These are phyloP conservation scores for Rhodocollybia butyracea DNA, from an alignment of 768 basidiomycete genomes.

Conservation along the genomic window DNA sequence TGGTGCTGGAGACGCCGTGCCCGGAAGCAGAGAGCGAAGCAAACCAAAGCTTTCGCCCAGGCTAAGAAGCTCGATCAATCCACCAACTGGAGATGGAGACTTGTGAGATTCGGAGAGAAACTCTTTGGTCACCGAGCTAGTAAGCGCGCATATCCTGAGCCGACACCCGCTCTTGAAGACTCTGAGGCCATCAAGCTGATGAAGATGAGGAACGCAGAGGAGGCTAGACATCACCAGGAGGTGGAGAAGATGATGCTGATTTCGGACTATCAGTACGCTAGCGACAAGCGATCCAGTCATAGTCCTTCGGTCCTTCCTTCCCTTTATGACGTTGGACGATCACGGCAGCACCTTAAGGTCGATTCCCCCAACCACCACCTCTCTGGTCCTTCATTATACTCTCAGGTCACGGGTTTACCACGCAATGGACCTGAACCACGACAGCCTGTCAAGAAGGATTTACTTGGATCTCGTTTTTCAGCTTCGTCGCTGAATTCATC, in stretches of 20 bases:
- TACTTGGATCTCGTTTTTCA: constrained; percentile 12
- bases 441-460: constrained; percentile 56
- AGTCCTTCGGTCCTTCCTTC: constrained; percentile 42
- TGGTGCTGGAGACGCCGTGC: constrained; percentile 69
- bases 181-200: constrained; percentile 48
- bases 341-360: constrained; percentile 15
- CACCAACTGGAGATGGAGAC: constrained; percentile 51
- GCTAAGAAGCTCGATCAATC: constrained; percentile 50
- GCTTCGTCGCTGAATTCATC: constrained; percentile 5
- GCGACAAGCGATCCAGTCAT: constrained; percentile 32
- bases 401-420: constrained; percentile 64
- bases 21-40: constrained; percentile 63
- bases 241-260: constrained; percentile 49
- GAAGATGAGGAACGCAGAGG: constrained; percentile 48
- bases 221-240: constrained; percentile 43
- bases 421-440: constrained; percentile 65
- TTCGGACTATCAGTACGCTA: constrained; percentile 45
- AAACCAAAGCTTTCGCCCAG: constrained; percentile 61
- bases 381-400: constrained; percentile 59
- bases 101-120: constrained; percentile 54
- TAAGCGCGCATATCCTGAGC: constrained; percentile 12
- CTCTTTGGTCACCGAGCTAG: constrained; percentile 48
- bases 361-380: constrained; percentile 24
- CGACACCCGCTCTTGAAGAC: constrained; percentile 13
- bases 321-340: constrained; percentile 23